phyloP scores from a whole-genome alignment of 768 basidiomycete species.

The Tricholoma sp. region DNA sequence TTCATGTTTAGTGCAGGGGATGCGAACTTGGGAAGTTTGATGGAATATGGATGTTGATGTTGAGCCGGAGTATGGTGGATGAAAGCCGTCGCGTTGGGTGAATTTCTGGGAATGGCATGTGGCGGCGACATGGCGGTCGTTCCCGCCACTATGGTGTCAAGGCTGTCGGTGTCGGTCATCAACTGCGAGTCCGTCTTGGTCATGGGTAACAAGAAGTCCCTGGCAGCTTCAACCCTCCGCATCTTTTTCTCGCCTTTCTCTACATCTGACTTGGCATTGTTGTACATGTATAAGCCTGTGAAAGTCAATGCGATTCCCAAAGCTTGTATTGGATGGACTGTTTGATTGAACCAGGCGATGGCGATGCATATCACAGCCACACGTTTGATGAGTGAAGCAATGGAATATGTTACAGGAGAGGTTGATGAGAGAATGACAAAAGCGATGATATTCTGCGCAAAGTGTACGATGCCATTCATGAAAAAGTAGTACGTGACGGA shows the following conservation, averaged over 20 bases:
- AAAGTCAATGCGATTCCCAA: constrained; percentile 91
- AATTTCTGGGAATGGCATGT: constrained; percentile 32
- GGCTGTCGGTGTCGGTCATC: constrained; percentile 37
- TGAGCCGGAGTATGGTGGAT: constrained; percentile 18
- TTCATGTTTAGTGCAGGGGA: constrained; percentile 6
- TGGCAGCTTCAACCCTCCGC: constrained; percentile 67
- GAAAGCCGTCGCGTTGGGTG: constrained; percentile 21
- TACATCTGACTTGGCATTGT: constrained; percentile 88
- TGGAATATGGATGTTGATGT: constrained; percentile 8
- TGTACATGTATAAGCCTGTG: constrained; percentile 91
- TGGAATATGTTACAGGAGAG: constrained; percentile 97
- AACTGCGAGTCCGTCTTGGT: constrained; percentile 57
- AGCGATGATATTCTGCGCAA: constrained; percentile 95
- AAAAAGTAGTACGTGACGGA: constrained; percentile 79
- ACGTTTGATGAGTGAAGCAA: constrained; percentile 96
- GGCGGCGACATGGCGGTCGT: constrained; percentile 28
- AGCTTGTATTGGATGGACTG: constrained; percentile 78
- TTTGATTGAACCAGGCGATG: constrained; percentile 93
- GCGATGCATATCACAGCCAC: constrained; percentile 98
- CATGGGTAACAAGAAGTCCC: constrained; percentile 63
- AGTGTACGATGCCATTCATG: constrained; percentile 94
- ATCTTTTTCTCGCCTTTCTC: constrained; percentile 90
- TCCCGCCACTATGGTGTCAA: constrained; percentile 25
- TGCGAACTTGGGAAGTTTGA: constrained; percentile 12
- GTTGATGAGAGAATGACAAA: constrained; percentile 95